Conservation (phyloP, 306 rosid species). For the Pterocarpus macrocarpus region DNA sequence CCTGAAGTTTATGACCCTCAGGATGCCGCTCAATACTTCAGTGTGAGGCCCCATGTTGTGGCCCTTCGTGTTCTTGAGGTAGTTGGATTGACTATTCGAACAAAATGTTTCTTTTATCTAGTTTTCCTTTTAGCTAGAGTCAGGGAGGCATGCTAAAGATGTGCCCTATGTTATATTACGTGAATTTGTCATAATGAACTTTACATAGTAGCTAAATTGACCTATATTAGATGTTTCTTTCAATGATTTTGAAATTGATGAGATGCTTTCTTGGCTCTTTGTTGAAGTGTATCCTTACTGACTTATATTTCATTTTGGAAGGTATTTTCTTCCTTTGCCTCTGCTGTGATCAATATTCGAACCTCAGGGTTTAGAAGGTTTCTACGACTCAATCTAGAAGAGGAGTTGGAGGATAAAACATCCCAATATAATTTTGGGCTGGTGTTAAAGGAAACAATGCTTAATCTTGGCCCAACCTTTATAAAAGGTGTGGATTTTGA, state of each 20-base stretch:
- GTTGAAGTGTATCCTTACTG: constrained; percentile 44
- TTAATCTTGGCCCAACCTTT: constrained; percentile 93
- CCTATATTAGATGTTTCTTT: constrained; percentile 25
- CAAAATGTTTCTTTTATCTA: background rate
- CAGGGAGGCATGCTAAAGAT: constrained; percentile 29
- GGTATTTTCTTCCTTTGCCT: constrained; percentile 83
- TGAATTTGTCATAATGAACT: background rate
- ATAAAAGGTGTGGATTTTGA: constrained; percentile 77
- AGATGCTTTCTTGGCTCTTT: constrained; percentile 31
- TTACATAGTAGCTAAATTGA: constrained; percentile 12
- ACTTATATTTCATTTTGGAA: constrained; percentile 57
- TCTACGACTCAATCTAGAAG: constrained; percentile 51
- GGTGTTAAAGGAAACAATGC: constrained; percentile 87
- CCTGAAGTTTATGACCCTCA: constrained; percentile 89
- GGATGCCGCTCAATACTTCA: constrained; percentile 77
- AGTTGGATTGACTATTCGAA: constrained; percentile 28
- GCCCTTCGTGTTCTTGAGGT: constrained; percentile 88
- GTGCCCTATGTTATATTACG: constrained; percentile 8
- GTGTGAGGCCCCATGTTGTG: constrained; percentile 83
- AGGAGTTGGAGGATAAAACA: constrained; percentile 56
- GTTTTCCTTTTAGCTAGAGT: constrained; percentile 23
- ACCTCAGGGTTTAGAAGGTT: constrained; percentile 64
- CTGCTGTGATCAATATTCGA: constrained; percentile 79
- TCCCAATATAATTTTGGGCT: constrained; percentile 78
- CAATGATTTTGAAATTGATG: constrained; percentile 25